These are phyloP conservation scores for Suillus hirtellus DNA, from an alignment of 768 basidiomycete genomes.

Conservation along the genomic window DNA sequence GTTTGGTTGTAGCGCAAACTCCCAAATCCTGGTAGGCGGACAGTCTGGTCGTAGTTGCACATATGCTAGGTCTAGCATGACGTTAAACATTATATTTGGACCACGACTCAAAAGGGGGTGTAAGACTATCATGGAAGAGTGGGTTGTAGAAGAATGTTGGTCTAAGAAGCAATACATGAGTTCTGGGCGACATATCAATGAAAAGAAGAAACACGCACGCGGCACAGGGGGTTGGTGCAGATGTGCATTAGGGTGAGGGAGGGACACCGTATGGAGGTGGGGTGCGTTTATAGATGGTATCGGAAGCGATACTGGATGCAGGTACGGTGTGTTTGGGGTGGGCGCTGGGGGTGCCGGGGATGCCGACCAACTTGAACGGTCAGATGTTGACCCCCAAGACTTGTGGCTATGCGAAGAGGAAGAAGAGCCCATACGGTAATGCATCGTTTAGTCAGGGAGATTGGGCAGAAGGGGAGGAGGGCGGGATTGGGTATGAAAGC, in stretches of 20 bases:
- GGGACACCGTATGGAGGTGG: conserved; percentile 27
- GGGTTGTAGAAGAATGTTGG: not conserved
- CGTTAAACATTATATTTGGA: conserved; percentile 25
- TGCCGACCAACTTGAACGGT: conserved; percentile 9
- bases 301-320: conserved; percentile 15
- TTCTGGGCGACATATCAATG: not conserved
- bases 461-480: conserved; percentile 1
- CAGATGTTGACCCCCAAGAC: conserved; percentile 21
- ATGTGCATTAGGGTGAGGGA: conserved; percentile 33
- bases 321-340: conserved; percentile 24
- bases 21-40: conserved; percentile 18
- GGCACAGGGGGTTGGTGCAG: conserved; percentile 21
- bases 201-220: conserved; percentile 18
- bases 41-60: conserved; percentile 25
- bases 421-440: conserved; percentile 16
- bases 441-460: conserved; percentile 18
- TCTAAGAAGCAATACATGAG: conserved; percentile 18
- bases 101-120: conserved; percentile 25
- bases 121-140: conserved; percentile 21
- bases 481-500: conserved; percentile 2
- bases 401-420: conserved; percentile 18
- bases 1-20: conserved; percentile 25
- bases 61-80: conserved; percentile 25
- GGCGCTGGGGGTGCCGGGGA: conserved; percentile 20
- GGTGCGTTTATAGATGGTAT: conserved; percentile 26